Percentiles rank a stretch among this genome's conserved stretches.
Evolutionary conservation across 345 rosid genomes (phyloP).

Genomic region (Salix exigua): DNA sequence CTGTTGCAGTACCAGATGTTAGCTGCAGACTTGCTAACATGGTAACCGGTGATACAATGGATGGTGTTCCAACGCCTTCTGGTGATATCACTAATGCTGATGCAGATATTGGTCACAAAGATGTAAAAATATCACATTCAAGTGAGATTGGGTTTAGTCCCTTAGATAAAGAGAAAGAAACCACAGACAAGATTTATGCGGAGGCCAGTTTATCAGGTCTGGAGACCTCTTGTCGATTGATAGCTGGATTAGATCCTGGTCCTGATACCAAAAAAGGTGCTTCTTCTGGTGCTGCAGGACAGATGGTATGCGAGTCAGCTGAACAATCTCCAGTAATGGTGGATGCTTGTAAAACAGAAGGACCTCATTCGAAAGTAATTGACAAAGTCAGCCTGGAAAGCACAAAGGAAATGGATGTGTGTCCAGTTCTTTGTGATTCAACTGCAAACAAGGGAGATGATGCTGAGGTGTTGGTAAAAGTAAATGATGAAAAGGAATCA

Average conservation of each 20-base stretch:
- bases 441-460: constrained; percentile 26
- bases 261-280: constrained; percentile 24
- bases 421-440: constrained; percentile 29
- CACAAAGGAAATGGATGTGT: constrained; percentile 24
- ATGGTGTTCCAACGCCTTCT: constrained; percentile 17
- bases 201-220: constrained; percentile 23
- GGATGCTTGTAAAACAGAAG: constrained; percentile 32
- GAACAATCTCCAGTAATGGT: constrained; percentile 22
- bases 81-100: constrained; percentile 14
- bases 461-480: constrained; percentile 27
- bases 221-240: constrained; percentile 28
- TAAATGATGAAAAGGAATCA: constrained; percentile 27
- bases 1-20: constrained; percentile 1
- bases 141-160: constrained; percentile 10
- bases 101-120: constrained; percentile 27
- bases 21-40: constrained; percentile 7
- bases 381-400: constrained; percentile 25
- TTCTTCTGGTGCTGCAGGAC: constrained; percentile 22
- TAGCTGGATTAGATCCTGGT: constrained; percentile 16
- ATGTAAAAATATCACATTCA: constrained; percentile 22
- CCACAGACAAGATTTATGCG: constrained; percentile 9
- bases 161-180: constrained; percentile 22
- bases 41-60: constrained; percentile 4
- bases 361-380: constrained; percentile 16
- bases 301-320: constrained; percentile 14